Percentiles rank a stretch among this genome's conserved stretches.
Evolutionary conservation across 2,329 filamentous ascomycete genomes (phyloP).

Genomic region (Xylariaceae sp.): DNA sequence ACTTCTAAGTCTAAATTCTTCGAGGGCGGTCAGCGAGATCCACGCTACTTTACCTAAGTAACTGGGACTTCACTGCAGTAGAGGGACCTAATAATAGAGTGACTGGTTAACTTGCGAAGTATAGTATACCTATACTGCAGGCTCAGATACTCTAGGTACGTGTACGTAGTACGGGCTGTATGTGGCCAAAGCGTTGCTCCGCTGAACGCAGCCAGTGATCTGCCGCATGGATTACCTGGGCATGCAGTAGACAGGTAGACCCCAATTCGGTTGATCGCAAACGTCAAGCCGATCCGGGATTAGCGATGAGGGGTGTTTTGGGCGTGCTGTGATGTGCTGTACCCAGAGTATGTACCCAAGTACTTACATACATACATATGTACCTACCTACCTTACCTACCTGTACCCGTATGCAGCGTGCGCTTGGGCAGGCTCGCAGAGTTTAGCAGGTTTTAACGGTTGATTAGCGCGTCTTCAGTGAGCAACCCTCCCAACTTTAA

Average conservation of each 20-base stretch:
- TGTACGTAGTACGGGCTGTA: neutral
- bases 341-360: neutral
- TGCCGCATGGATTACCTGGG: constrained; percentile 19
- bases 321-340: neutral
- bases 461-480: too few species aligned
- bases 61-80: too few species aligned
- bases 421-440: too few species aligned
- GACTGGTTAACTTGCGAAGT: too few species aligned
- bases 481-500: too few species aligned
- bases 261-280: constrained; percentile 10
- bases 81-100: too few species aligned
- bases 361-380: neutral
- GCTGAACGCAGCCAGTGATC: constrained; percentile 15
- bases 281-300: constrained; percentile 25
- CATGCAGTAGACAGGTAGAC: constrained; percentile 9
- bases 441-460: too few species aligned
- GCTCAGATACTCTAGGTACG: too few species aligned
- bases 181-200: neutral
- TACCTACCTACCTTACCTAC: neutral
- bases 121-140: too few species aligned
- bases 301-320: constrained; percentile 5
- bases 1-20: too few species aligned
- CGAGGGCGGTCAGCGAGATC: neutral
- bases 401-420: neutral
- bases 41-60: neutral